Evolutionary conservation across 1,139 yeast species (phyloP).

Genomic region (Pichia sp.): DNA sequence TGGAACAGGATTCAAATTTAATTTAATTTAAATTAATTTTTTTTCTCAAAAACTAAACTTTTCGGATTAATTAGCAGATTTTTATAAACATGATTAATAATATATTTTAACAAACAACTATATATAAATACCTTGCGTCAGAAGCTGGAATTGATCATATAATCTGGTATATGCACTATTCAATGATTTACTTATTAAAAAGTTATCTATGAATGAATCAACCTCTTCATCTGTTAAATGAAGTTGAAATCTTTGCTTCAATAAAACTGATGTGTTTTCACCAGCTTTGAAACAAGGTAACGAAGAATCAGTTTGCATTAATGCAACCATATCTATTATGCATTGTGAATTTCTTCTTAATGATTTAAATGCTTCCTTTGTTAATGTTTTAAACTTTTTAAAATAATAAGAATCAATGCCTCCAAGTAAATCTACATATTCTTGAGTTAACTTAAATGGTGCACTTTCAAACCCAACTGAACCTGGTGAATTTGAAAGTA

Average conservation of each 20-base stretch:
- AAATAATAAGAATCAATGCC: constrained; percentile 61
- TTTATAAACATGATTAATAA: neutral
- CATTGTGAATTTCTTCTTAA: constrained; percentile 68
- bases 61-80: too few species aligned
- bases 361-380: constrained; percentile 67
- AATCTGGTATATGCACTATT: constrained; percentile 89
- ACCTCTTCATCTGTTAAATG: constrained; percentile 68
- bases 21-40: neutral
- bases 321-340: constrained; percentile 71
- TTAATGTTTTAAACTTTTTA: constrained; percentile 49
- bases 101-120: neutral
- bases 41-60: too few species aligned
- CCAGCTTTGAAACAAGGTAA: constrained; percentile 92
- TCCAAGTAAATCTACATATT: constrained; percentile 81
- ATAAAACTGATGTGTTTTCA: constrained; percentile 67
- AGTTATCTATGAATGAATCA: constrained; percentile 68
- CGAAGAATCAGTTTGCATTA: constrained; percentile 87
- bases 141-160: constrained; percentile 88
- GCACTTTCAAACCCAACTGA: constrained; percentile 96
- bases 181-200: constrained; percentile 68
- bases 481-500: constrained; percentile 90
- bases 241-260: constrained; percentile 74
- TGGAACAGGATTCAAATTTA: constrained; percentile 30
- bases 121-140: constrained; percentile 90
- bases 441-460: constrained; percentile 85